These are phyloP conservation scores for Candida pini DNA, from an alignment of 805 yeast species.

Conservation along the genomic window DNA sequence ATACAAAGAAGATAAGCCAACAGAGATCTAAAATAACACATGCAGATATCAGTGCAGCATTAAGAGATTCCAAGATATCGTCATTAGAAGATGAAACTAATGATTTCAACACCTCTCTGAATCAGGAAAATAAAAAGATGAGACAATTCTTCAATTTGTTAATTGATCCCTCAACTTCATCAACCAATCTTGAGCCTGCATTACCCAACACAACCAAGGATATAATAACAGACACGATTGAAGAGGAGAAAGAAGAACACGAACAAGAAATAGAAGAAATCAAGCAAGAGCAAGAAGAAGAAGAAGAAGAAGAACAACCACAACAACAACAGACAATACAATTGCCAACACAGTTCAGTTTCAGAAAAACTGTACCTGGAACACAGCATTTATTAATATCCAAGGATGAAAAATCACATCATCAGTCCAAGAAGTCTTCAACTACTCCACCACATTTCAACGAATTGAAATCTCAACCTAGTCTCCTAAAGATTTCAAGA, in stretches of 20 bases:
- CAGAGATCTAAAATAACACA: conserved; percentile 5
- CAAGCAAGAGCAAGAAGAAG: background rate
- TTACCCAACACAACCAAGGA: background rate
- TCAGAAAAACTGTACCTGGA: conserved; percentile 15
- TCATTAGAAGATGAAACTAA: conserved; percentile 1
- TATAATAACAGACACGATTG: background rate
- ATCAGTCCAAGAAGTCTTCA: too few species aligned
- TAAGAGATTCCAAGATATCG: conserved; percentile 1
- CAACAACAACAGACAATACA: background rate
- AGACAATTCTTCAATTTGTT: too few species aligned
- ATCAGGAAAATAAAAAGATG: too few species aligned
- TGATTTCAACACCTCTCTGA: too few species aligned
- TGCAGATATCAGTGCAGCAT: conserved; percentile 6
- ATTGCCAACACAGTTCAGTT: conserved; percentile 8
- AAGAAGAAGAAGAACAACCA: background rate
- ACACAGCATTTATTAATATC: conserved; percentile 10
- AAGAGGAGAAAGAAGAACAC: background rate
- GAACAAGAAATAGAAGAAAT: background rate
- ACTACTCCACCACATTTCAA: too few species aligned
- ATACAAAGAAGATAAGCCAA: conserved; percentile 3
- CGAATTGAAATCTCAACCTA: background rate
- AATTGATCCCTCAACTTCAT: background rate
- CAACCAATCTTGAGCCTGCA: background rate
- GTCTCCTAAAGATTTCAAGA: background rate
- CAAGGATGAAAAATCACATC: conserved; percentile 4